Percentiles rank a stretch among this genome's conserved stretches.
Conservation (phyloP, 345 rosid genomes). For the Acer campestre region DNA sequence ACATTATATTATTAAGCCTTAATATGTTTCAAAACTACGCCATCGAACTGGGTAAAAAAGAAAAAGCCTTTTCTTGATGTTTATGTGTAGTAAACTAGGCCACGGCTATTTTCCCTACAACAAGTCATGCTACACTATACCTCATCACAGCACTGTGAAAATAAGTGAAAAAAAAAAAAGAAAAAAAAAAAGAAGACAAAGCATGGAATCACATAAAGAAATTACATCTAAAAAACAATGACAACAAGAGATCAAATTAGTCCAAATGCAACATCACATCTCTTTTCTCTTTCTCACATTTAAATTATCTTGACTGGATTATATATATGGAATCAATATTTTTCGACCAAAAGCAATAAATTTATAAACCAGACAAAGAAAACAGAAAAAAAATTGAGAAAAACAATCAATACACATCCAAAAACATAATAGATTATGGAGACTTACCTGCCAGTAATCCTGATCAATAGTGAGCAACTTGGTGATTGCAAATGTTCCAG, state of each 20-base stretch:
- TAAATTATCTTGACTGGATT: neutral
- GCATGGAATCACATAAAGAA: no score
- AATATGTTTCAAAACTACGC: neutral
- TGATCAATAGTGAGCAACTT: slow-evolving; percentile 89
- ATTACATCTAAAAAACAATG: no score
- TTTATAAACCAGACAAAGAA: neutral
- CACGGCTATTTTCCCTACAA: neutral
- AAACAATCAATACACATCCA: neutral
- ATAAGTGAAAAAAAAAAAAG: no score
- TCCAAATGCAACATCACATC: no score
- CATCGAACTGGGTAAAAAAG: neutral
- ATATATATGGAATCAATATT: neutral
- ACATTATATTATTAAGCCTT: neutral
- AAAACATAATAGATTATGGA: neutral
- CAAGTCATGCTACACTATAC: neutral
- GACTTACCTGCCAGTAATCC: slow-evolving; percentile 88
- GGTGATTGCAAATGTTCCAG: slow-evolving; percentile 78
- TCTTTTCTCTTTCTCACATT: no score
- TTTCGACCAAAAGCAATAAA: neutral
- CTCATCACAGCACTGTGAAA: no score
- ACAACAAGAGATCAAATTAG: no score
- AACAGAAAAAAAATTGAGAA: neutral
- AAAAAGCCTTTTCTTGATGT: neutral
- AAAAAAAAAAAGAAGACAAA: no score
- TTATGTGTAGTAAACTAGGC: neutral